These are phyloP conservation scores for Falciphora oryzae DNA, from an alignment of 2,329 filamentous ascomycete genomes.

Conservation along the genomic window DNA sequence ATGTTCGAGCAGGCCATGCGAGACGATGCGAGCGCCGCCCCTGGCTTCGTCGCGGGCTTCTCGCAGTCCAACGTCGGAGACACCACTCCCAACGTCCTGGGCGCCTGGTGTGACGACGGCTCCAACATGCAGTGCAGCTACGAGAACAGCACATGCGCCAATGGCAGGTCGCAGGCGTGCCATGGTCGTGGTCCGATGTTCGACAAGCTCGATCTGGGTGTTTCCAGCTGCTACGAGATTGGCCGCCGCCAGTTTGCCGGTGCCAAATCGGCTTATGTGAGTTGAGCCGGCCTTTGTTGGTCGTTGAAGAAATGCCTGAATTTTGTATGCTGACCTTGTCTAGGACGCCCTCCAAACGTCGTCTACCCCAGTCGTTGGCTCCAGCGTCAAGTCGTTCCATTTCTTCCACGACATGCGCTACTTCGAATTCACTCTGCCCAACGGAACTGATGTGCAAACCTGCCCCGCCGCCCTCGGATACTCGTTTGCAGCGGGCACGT, in stretches of 20 bases:
- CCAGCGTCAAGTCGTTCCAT: conserved; percentile 74
- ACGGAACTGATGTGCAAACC: conserved; percentile 63
- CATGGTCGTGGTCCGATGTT: conserved; percentile 71
- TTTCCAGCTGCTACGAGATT: conserved; percentile 70
- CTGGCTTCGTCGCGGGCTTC: conserved; percentile 82
- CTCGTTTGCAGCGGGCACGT: conserved; percentile 88
- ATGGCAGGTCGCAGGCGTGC: conserved; percentile 63
- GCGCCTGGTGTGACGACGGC: conserved; percentile 85
- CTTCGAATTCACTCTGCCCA: conserved; percentile 67
- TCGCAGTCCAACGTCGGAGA: conserved; percentile 90
- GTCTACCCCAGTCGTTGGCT: conserved; percentile 50
- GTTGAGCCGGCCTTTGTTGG: conserved; percentile 14
- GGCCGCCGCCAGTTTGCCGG: conserved; percentile 64
- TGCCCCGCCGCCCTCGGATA: conserved; percentile 87
- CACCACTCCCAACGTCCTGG: conserved; percentile 80
- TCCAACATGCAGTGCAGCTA: conserved; percentile 65
- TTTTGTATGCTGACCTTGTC: conserved; percentile 18
- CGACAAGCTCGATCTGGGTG: conserved; percentile 61
- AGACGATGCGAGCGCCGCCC: conserved; percentile 47
- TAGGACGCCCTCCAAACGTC: conserved; percentile 48
- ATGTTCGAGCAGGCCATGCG: conserved; percentile 69
- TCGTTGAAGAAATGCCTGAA: too few species aligned
- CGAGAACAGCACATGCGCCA: conserved; percentile 76
- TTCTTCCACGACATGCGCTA: conserved; percentile 77
- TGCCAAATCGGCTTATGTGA: conserved; percentile 40